These are phyloP conservation scores for Euclidium syriacum DNA, from an alignment of 345 rosid species.

Conservation along the genomic window DNA sequence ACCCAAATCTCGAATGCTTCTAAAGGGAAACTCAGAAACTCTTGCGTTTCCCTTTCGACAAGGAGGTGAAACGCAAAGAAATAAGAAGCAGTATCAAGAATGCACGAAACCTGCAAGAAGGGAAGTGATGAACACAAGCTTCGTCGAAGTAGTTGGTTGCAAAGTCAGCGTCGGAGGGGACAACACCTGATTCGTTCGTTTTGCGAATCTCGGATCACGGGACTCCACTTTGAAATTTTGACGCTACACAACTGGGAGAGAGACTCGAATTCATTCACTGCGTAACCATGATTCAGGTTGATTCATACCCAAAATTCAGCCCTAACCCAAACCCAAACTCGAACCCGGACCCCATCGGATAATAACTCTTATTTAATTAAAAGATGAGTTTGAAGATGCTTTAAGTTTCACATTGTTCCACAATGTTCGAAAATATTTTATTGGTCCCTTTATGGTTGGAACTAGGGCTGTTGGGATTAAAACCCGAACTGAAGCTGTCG, in stretches of 20 bases:
- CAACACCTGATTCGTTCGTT: not conserved
- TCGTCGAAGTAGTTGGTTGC: slow-evolving; percentile 43
- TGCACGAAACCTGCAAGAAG: slow-evolving; percentile 53
- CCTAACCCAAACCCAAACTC: not conserved
- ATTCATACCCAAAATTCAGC: slow-evolving; percentile 1
- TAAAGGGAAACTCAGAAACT: not conserved
- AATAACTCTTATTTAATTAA: not conserved
- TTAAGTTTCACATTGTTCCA: not conserved
- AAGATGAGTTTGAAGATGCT: not conserved
- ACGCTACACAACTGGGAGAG: slow-evolving; percentile 1
- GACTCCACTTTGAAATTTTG: slow-evolving; percentile 35
- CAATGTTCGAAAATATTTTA: not conserved
- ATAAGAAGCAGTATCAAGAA: slow-evolving; percentile 2
- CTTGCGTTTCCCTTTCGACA: not conserved
- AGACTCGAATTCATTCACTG: not conserved
- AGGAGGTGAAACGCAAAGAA: not conserved
- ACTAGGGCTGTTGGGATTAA: no score
- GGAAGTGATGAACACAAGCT: slow-evolving; percentile 50
- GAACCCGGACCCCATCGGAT: not conserved
- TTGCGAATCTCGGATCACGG: slow-evolving; percentile 19
- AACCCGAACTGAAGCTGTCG: no score
- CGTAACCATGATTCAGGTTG: slow-evolving; percentile 3
- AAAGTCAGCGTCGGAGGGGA: slow-evolving; percentile 28
- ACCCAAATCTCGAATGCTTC: not conserved
- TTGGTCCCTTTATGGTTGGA: not conserved